These are phyloP conservation scores for Vanrija sp. DNA, from an alignment of 1,284 basidiomycete genomes.

Conservation along the genomic window DNA sequence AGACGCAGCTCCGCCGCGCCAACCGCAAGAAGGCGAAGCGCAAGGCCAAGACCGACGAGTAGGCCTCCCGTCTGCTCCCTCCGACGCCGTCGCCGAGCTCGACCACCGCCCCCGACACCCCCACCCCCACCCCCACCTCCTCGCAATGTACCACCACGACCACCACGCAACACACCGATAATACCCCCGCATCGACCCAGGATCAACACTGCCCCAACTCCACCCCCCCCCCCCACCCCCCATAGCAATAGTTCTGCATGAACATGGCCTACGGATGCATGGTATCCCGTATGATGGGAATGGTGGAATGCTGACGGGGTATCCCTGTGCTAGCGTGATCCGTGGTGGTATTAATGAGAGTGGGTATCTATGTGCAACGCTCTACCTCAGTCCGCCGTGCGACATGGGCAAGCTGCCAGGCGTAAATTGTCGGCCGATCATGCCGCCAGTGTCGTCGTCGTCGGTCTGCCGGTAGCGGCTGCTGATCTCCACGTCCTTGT, in stretches of 20 bases:
- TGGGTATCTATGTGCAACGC: background rate
- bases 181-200: no score
- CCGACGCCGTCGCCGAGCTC: no score
- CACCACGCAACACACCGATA: no score
- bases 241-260: no score
- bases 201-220: background rate
- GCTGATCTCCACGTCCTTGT: background rate
- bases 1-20: background rate
- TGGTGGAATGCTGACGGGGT: slow-evolving; percentile 1
- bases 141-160: no score
- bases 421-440: background rate
- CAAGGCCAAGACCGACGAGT: background rate
- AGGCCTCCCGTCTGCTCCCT: no score
- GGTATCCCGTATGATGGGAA: background rate
- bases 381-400: background rate
- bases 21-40: background rate
- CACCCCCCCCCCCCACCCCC: background rate
- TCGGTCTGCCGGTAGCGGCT: background rate
- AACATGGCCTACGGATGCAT: background rate
- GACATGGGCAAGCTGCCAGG: background rate
- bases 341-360: background rate
- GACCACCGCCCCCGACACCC: no score
- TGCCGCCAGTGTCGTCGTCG: background rate
- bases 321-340: slow-evolving; percentile 8
- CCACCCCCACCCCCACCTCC: no score